These are phyloP conservation scores for Trypanosoma cruzi DNA, from an alignment of 208 protist species.

Conservation along the genomic window DNA sequence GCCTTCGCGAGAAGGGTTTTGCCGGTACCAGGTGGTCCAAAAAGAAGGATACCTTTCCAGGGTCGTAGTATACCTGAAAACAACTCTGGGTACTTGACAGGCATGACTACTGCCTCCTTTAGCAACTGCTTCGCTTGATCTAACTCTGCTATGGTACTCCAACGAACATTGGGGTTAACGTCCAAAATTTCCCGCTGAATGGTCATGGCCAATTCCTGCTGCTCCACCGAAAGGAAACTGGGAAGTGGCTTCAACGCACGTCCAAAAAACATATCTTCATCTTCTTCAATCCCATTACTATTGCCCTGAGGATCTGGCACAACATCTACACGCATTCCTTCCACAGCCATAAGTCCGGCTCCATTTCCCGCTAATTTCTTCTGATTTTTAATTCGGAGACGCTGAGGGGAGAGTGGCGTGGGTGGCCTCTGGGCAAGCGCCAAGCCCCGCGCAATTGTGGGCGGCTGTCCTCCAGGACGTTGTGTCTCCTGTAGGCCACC, in stretches of 20 bases:
- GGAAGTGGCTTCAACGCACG: conserved; percentile 76
- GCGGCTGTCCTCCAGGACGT: neutral
- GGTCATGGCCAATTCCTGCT: conserved; percentile 74
- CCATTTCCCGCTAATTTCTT: neutral
- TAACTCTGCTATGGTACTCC: conserved; percentile 92
- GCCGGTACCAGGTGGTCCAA: conserved; percentile 97
- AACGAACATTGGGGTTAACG: conserved; percentile 87
- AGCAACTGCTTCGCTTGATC: conserved; percentile 94
- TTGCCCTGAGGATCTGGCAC: neutral
- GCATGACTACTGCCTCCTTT: conserved; percentile 94
- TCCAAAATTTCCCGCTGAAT: conserved; percentile 90
- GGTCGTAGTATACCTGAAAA: conserved; percentile 94
- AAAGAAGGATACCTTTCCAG: conserved; percentile 97
- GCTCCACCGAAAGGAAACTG: conserved; percentile 71
- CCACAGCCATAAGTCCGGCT: conserved; percentile 23
- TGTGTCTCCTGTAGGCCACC: conserved; percentile 5
- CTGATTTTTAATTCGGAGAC: neutral
- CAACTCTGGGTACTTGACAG: conserved; percentile 88
- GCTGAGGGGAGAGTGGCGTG: conserved; percentile 2
- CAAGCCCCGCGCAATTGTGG: conserved; percentile 16
- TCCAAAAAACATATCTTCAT: conserved; percentile 48
- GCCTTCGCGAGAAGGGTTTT: conserved; percentile 98
- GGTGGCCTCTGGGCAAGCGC: conserved; percentile 9
- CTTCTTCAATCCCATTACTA: neutral
- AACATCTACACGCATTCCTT: conserved; percentile 28